Evolutionary conservation across 352 stramenopile genomes (phyloP).

Genomic region (Pythium oligandrum): DNA sequence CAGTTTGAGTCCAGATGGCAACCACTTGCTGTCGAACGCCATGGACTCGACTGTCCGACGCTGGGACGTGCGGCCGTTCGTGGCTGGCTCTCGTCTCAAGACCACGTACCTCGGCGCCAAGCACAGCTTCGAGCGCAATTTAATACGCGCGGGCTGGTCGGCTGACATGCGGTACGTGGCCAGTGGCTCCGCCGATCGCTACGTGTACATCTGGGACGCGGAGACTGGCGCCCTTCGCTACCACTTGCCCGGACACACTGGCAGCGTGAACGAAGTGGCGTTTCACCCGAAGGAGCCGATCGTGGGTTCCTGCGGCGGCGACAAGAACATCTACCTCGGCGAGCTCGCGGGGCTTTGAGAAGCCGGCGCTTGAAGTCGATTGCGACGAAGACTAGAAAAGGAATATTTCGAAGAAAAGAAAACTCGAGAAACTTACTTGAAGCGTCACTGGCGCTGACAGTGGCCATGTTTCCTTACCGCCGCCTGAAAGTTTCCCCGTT

Average conservation of each 20-base stretch:
- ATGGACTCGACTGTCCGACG: constrained; percentile 92
- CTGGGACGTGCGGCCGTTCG: constrained; percentile 93
- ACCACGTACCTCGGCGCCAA: constrained; percentile 76
- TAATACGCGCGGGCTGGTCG: constrained; percentile 92
- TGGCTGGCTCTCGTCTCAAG: constrained; percentile 44
- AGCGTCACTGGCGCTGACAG: too few species aligned
- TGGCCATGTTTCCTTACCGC: too few species aligned
- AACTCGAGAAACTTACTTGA: constrained; percentile 15
- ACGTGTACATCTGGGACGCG: constrained; percentile 96
- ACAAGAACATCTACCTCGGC: constrained; percentile 86
- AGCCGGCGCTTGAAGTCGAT: constrained; percentile 10
- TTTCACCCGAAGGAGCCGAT: constrained; percentile 89
- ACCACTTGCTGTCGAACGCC: constrained; percentile 90
- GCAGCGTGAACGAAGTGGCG: constrained; percentile 91
- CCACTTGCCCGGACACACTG: constrained; percentile 90
- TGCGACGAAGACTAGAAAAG: background rate
- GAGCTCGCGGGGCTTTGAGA: constrained; percentile 39
- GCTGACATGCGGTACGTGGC: constrained; percentile 82
- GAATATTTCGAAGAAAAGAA: constrained; percentile 19
- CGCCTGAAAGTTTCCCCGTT: too few species aligned
- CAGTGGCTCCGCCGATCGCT: constrained; percentile 86
- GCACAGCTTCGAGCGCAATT: constrained; percentile 92
- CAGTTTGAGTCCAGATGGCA: constrained; percentile 91
- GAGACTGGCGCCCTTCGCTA: constrained; percentile 89
- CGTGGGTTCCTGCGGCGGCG: constrained; percentile 77